Percentiles rank a stretch among this genome's conserved stretches.
These are phyloP conservation scores for Alternaria novae-zelandiae DNA, from an alignment of 2,329 filamentous ascomycete genomes.

Conservation along the genomic window DNA sequence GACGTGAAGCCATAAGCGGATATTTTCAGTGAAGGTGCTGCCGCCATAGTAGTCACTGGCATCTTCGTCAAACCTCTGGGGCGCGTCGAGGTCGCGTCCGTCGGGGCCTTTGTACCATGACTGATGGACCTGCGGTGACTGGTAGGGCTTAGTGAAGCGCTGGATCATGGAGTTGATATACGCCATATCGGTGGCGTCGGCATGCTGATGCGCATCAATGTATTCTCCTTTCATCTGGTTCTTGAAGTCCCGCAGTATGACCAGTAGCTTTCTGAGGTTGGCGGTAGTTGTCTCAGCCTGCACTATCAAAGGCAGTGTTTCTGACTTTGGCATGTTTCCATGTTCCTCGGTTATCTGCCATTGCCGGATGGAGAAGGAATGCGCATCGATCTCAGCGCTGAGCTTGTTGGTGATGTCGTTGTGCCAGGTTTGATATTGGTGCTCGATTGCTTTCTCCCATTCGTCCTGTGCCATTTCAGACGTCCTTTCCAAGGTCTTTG, in stretches of 20 bases:
- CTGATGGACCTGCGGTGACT: background rate
- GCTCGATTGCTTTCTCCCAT: background rate
- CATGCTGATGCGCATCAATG: rapidly evolving
- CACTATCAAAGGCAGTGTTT: background rate
- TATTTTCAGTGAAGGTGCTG: too few relatives aligned
- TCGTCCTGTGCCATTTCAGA: background rate
- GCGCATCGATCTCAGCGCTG: background rate
- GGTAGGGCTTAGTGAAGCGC: background rate
- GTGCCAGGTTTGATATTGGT: background rate
- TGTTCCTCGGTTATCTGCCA: background rate
- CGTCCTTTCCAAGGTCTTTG: background rate
- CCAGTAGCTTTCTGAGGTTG: background rate
- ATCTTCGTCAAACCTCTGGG: background rate
- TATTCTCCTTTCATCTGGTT: background rate
- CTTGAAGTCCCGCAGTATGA: background rate
- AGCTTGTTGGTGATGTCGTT: background rate
- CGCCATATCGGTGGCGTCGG: background rate
- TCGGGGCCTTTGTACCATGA: background rate
- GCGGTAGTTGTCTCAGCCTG: background rate
- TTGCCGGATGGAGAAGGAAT: background rate
- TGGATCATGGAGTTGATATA: background rate
- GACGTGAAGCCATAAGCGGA: too few relatives aligned
- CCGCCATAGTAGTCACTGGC: background rate
- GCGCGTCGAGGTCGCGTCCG: background rate
- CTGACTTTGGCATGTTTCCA: rapidly evolving